Percentiles rank a stretch among this genome's conserved stretches.
These are phyloP conservation scores for Clonostachys sp. DNA, from an alignment of 2,329 filamentous ascomycete species.

Conservation along the genomic window DNA sequence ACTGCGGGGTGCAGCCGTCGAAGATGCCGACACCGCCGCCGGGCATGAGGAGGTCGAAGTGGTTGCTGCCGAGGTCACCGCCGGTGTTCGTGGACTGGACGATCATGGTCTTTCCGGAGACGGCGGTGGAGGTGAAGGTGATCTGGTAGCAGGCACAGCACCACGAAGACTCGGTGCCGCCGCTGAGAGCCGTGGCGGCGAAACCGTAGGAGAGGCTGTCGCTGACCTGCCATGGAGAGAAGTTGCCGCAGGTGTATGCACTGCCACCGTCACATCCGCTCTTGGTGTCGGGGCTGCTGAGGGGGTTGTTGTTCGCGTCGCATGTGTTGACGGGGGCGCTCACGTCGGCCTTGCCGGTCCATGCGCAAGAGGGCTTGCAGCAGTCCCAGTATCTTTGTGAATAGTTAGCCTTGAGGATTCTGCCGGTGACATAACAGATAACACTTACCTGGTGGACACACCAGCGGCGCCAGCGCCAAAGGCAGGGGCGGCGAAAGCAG, in stretches of 20 bases:
- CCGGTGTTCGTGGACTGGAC: conserved; percentile 63
- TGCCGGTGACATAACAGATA: not conserved
- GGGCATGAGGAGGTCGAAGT: conserved; percentile 54
- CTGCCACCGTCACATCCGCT: conserved; percentile 53
- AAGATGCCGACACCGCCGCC: conserved; percentile 52
- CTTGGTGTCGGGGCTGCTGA: conserved; percentile 40
- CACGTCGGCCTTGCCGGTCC: conserved; percentile 52
- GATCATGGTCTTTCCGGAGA: conserved; percentile 57
- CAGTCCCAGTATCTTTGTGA: conserved; percentile 53
- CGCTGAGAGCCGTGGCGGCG: conserved; percentile 53
- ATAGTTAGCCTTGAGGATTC: not conserved
- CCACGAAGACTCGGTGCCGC: conserved; percentile 53
- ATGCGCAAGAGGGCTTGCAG: conserved; percentile 65
- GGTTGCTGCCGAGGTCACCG: conserved; percentile 48
- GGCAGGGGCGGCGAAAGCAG: conserved; percentile 1
- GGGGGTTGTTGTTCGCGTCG: conserved; percentile 46
- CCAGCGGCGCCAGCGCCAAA: conserved; percentile 2
- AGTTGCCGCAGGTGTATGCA: conserved; percentile 57
- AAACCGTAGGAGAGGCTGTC: conserved; percentile 58
- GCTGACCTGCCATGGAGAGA: conserved; percentile 58
- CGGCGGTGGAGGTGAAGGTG: conserved; percentile 44
- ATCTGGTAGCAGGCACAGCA: conserved; percentile 62
- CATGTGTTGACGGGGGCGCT: conserved; percentile 47
- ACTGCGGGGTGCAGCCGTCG: conserved; percentile 46
- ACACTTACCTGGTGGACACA: conserved; percentile 1